Evolutionary conservation across 2,329 filamentous ascomycete species (phyloP).

Genomic region (Cladosporium sp.): DNA sequence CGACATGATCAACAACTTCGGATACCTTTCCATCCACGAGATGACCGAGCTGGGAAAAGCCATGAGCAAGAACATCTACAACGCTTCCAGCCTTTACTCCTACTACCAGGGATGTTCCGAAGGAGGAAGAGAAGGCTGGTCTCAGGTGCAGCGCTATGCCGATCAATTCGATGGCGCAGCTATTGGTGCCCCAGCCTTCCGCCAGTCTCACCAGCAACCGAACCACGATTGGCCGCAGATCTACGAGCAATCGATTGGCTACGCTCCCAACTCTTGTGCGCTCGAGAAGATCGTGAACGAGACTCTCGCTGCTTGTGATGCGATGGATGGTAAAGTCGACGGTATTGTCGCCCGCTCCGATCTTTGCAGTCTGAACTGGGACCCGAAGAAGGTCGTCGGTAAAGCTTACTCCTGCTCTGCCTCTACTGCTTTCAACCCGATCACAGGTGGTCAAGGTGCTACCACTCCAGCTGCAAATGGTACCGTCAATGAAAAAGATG

Average conservation of each 20-base stretch:
- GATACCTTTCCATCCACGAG: conserved; percentile 56
- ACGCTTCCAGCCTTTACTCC: conserved; percentile 42
- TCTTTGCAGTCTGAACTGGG: conserved; percentile 51
- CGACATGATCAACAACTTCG: conserved; percentile 54
- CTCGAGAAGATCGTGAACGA: conserved; percentile 56
- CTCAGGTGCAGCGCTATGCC: conserved; percentile 55
- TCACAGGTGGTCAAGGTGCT: conserved; percentile 9
- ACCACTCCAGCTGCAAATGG: conserved; percentile 37
- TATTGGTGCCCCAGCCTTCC: conserved; percentile 52
- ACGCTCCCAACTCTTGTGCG: conserved; percentile 50
- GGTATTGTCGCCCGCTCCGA: conserved; percentile 56
- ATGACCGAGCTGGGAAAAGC: conserved; percentile 53
- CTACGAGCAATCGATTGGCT: conserved; percentile 44
- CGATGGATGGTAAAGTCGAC: conserved; percentile 57
- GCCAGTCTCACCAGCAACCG: conserved; percentile 50
- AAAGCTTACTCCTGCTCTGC: conserved; percentile 48
- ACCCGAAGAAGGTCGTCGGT: conserved; percentile 52
- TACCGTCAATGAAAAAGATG: conserved; percentile 38
- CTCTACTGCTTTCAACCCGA: conserved; percentile 26
- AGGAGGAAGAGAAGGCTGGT: conserved; percentile 53
- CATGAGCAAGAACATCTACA: conserved; percentile 46
- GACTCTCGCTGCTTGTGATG: conserved; percentile 58
- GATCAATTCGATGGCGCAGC: conserved; percentile 52
- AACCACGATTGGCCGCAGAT: conserved; percentile 46
- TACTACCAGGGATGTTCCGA: conserved; percentile 61